Percentiles rank a stretch among this genome's conserved stretches.
Conservation (phyloP, 202 grass and related monocot genomes). For the Panicum virgatum region DNA sequence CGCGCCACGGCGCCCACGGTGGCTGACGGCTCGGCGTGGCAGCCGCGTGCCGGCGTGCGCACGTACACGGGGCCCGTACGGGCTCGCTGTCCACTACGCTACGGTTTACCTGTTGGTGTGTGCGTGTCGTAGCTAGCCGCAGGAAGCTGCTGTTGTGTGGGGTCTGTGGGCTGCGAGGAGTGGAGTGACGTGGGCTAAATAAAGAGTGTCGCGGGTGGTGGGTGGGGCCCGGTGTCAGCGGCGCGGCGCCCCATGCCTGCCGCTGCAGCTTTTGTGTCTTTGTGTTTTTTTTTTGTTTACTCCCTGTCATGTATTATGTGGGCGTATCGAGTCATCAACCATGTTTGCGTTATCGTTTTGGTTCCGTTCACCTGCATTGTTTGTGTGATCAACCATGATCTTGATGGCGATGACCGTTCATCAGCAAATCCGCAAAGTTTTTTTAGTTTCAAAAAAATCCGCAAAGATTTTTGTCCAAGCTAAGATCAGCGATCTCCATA, state of each 20-base stretch:
- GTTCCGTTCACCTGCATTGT: not conserved
- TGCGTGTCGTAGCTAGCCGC: not conserved
- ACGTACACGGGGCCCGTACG: conserved; percentile 9
- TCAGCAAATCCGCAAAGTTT: not conserved
- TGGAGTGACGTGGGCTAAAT: conserved; percentile 34
- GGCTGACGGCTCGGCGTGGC: not conserved
- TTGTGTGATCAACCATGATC: too few relatives aligned
- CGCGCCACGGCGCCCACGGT: not conserved
- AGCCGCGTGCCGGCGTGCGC: not conserved
- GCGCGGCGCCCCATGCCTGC: conserved; percentile 9
- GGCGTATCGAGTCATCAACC: not conserved
- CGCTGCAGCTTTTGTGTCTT: not conserved
- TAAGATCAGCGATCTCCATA: not conserved
- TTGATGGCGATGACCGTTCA: too few relatives aligned
- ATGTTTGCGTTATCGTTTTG: not conserved
- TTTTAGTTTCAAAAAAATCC: too few relatives aligned
- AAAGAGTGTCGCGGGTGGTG: conserved; percentile 19
- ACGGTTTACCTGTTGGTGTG: not conserved
- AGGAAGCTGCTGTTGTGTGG: not conserved
- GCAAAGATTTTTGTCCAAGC: not conserved
- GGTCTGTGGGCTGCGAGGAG: not conserved
- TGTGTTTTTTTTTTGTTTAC: not conserved
- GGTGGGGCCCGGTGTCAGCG: conserved; percentile 40
- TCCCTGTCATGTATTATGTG: not conserved
- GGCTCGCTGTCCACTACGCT: conserved; percentile 8